Conservation (phyloP, 163 green algal species). For the Chlorella variabilis region DNA sequence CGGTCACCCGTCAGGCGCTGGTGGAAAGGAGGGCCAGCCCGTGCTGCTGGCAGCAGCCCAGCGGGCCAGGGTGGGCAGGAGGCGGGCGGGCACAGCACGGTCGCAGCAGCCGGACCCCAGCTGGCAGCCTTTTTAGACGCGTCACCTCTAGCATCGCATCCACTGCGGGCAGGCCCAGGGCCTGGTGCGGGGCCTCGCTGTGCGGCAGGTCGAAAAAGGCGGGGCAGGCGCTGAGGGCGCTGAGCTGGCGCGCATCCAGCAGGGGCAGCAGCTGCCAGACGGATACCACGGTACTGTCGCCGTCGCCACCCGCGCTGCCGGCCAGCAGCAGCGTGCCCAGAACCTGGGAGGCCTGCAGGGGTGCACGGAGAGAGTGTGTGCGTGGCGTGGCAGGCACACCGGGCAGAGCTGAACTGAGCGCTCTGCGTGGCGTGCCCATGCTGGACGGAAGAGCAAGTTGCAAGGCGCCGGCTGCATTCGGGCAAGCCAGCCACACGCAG, state of each 20-base stretch:
- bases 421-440: too few relatives aligned
- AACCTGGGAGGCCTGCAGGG: background rate
- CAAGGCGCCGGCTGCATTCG: too few relatives aligned
- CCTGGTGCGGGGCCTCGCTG: background rate
- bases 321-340: conserved; percentile 15
- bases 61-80: background rate
- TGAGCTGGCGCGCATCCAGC: conserved; percentile 12
- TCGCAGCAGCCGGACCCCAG: too few relatives aligned
- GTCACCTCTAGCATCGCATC: conserved; percentile 9
- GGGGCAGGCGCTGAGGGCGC: background rate
- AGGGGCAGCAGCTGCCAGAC: conserved; percentile 32
- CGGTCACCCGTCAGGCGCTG: too few relatives aligned
- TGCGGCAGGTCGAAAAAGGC: conserved; percentile 24
- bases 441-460: too few relatives aligned
- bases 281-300: background rate
- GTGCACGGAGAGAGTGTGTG: background rate
- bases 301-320: background rate
- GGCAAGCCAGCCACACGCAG: background rate
- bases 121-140: background rate
- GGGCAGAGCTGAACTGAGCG: too few relatives aligned
- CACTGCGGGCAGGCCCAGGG: background rate
- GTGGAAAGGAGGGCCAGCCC: too few relatives aligned
- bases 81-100: background rate
- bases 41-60: too few relatives aligned
- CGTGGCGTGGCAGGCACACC: background rate